Conservation (phyloP, 2,329 filamentous ascomycete species). For the Xylaria sp. region DNA sequence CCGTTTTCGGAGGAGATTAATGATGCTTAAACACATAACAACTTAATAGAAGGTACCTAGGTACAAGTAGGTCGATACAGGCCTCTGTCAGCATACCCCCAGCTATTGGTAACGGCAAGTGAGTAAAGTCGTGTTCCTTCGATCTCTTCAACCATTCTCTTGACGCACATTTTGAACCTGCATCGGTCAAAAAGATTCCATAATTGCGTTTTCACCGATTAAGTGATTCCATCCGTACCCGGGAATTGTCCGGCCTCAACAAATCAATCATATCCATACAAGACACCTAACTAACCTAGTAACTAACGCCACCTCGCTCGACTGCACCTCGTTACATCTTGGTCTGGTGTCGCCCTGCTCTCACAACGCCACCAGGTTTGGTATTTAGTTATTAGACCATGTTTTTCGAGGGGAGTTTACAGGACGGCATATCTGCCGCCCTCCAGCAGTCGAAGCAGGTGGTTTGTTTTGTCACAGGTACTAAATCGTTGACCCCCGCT, state of each 20-base stretch:
- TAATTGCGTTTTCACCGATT: not conserved
- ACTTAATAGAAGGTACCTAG: not conserved
- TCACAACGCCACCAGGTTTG: slow-evolving; percentile 24
- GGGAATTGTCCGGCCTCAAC: not conserved
- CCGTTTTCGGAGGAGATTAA: not conserved
- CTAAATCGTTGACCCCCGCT: not conserved
- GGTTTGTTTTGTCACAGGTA: slow-evolving; percentile 85
- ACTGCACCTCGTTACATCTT: not conserved
- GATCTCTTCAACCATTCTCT: not conserved
- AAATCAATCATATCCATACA: not conserved
- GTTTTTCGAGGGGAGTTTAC: slow-evolving; percentile 85
- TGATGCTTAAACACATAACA: not conserved
- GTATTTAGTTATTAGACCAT: slow-evolving; percentile 58
- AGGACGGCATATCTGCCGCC: slow-evolving; percentile 82
- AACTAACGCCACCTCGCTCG: slow-evolving; percentile 1
- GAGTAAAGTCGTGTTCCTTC: not conserved
- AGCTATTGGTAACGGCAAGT: not conserved
- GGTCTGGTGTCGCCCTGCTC: not conserved
- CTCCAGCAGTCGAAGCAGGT: slow-evolving; percentile 81
- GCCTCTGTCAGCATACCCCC: not conserved
- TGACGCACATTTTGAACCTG: not conserved
- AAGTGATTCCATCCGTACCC: not conserved
- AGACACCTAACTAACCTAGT: slow-evolving; percentile 22
- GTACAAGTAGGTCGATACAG: not conserved
- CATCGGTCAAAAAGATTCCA: not conserved